phyloP scores from a whole-genome alignment of 2,329 filamentous ascomycete genomes.

The Ampelomyces quisqualis region DNA sequence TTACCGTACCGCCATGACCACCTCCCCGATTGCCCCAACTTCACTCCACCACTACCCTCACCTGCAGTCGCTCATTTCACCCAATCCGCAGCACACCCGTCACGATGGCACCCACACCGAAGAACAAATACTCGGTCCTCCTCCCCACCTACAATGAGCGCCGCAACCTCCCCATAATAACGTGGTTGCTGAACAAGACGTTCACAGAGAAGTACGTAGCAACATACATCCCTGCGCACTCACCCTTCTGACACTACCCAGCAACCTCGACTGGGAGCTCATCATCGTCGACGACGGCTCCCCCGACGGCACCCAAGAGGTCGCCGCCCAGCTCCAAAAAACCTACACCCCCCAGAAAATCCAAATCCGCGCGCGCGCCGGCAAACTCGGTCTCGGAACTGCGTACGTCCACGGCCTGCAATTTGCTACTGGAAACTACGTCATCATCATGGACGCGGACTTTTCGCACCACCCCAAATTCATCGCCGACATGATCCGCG shows the following conservation, averaged over 20 bases:
- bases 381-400: constrained; percentile 95
- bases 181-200: constrained; percentile 88
- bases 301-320: constrained; percentile 88
- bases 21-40: constrained; percentile 19
- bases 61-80: constrained; percentile 36
- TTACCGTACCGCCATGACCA: constrained; percentile 26
- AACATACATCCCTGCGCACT: constrained; percentile 5
- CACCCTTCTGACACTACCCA: constrained; percentile 42
- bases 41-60: constrained; percentile 16
- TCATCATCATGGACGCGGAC: constrained; percentile 99
- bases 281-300: constrained; percentile 98
- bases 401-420: constrained; percentile 94
- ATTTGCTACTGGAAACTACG: constrained; percentile 87
- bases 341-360: constrained; percentile 76
- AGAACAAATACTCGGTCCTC: constrained; percentile 93
- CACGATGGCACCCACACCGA: constrained; percentile 40
- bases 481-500: constrained; percentile 88
- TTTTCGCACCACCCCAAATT: constrained; percentile 99
- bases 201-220: constrained; percentile 78
- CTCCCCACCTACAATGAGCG: constrained; percentile 99
- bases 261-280: constrained; percentile 93
- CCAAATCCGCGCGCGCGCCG: constrained; percentile 80
- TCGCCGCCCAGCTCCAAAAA: constrained; percentile 86
- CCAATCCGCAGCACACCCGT: constrained; percentile 16
- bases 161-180: constrained; percentile 91